Evolutionary conservation across 352 stramenopile genomes (phyloP), one percentile per base, ranked within the genome.

Genomic region (Blastocystis sp.): DNA sequence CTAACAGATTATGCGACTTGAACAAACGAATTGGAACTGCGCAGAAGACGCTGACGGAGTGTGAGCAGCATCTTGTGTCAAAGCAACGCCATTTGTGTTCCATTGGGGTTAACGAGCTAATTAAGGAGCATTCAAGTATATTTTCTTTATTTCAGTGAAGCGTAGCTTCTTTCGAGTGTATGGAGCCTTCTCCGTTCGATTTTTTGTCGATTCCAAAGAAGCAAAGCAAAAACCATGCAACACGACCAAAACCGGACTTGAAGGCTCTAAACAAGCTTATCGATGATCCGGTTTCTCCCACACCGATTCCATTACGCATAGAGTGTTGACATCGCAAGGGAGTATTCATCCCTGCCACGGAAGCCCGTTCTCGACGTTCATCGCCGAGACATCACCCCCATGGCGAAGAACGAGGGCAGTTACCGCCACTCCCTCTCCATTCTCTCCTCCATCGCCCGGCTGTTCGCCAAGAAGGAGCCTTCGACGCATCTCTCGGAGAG

Each of bases 1-100:
- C 54, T 0, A 38, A 68, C 28, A 28, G 74, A 52, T 68, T 84
- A 14, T 84, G 48, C 21, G 21, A 66, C 60, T 24, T 84, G 14
- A 84, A 84, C 45, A 84, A 84, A 28, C 59, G 74, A 14, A 84
- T 84, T 52, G 54, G n/a, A 52, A 69, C 40, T 10, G 74, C 74
- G 1, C 74, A 84, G 34, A 84, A 84, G 74, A 57, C 48, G 65
- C 11, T 84, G 9, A 45, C 9, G 3, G 17, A n/a, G 19, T 68
- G n/a, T 68, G 21, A 84, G 42, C 17, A 66, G 59, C 19, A 57
- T n/a, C 21, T 84, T 28, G 57, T 48, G 24, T 28, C 54, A n/a
- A 68, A 84, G 45, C 40, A 66, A 28, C 42, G 24, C 14, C 43
- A 61, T 70, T 52, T 70, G 57, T 14, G 34, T 34, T 69, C 59